Percentiles rank a stretch among this genome's conserved stretches.
These are phyloP conservation scores for Detonula confervacea DNA, from an alignment of 352 stramenopile genomes.

Conservation along the genomic window DNA sequence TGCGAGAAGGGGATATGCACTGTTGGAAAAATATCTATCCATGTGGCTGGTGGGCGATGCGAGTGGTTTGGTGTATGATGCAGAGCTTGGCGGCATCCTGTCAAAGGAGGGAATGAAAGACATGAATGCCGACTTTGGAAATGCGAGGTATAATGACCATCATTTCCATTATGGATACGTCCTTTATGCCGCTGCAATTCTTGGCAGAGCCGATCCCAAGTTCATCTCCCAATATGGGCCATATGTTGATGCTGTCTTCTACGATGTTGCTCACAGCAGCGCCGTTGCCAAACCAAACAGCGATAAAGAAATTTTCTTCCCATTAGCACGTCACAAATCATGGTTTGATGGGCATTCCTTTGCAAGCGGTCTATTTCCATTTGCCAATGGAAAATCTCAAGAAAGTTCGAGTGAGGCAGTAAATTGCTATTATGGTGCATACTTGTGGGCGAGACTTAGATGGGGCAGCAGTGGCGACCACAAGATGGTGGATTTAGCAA, in stretches of 20 bases:
- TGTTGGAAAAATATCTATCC: constrained; percentile 51
- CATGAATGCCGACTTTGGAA: constrained; percentile 88
- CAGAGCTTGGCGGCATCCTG: constrained; percentile 90
- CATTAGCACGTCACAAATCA: constrained; percentile 93
- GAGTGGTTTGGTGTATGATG: constrained; percentile 89
- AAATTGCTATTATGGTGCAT: constrained; percentile 98
- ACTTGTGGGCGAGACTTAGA: constrained; percentile 87
- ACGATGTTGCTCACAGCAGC: constrained; percentile 79
- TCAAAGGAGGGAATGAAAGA: constrained; percentile 90
- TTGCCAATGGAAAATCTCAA: constrained; percentile 94
- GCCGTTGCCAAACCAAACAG: constrained; percentile 27
- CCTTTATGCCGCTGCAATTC: constrained; percentile 86
- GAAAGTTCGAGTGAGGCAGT: constrained; percentile 96
- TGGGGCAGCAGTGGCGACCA: constrained; percentile 64
- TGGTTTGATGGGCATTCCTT: constrained; percentile 94
- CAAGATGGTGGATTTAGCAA: constrained; percentile 86
- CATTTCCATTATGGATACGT: constrained; percentile 89
- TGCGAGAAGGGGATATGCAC: constrained; percentile 26
- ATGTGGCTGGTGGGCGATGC: constrained; percentile 47
- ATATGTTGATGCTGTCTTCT: constrained; percentile 74
- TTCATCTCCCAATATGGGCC: constrained; percentile 72
- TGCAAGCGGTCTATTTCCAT: constrained; percentile 93
- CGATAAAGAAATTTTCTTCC: constrained; percentile 81
- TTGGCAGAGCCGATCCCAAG: constrained; percentile 62
- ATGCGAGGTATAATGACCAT: constrained; percentile 89